Base-by-base conservation (phyloP, 2,329 filamentous ascomycete species). In the Pseudogymnoascus sp. region DNA sequence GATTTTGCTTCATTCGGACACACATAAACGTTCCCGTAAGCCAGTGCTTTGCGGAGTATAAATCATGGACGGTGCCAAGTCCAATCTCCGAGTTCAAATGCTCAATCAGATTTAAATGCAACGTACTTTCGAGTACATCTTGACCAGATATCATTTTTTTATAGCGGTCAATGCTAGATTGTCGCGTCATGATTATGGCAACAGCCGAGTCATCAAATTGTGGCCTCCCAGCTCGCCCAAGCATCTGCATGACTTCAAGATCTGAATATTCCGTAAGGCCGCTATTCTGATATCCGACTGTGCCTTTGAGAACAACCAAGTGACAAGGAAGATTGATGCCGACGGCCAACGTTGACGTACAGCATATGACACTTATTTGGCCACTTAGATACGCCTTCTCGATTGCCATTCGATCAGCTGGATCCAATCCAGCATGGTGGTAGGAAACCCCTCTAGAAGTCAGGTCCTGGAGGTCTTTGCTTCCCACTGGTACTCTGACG, bases 221-320 rank as follows among this genome's bases (percentile, higher is more conserved):
- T 5, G 91, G 90, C 18, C 90, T 80, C 1, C 91, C 90, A 58
- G 90, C 90, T 64, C 90, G 84, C 6, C 90, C 90, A 57, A 95
- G 81, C 90, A 96, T 95, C 68, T 96, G 90, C 87, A 93, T 93
- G 64, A 93, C 82, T 66, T 95, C 90, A 4, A 95, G 77, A 69
- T 94, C 90, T 0, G 89, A 85, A 66, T 91, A 91, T 70, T 94
- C 89, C 61, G 85, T 82, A 37, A 82, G 68, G 6, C 79, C 77
- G 11, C 80, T 78, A 61, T 84, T 81, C 61, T 83, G 82, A 72
- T 84, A 92, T 0, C 80, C 78, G 3, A 85, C 80, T 0, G 90
- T 95, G 20, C 89, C 89, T 71, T 95, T 95, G 61, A 96, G 82
- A 8, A 95, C 84, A 3, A 92, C 90, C 2, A 92, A 82, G 69